Base-by-base conservation (phyloP, 1,284 basidiomycete genomes). In the Cutaneotrichosporon sp. region DNA sequence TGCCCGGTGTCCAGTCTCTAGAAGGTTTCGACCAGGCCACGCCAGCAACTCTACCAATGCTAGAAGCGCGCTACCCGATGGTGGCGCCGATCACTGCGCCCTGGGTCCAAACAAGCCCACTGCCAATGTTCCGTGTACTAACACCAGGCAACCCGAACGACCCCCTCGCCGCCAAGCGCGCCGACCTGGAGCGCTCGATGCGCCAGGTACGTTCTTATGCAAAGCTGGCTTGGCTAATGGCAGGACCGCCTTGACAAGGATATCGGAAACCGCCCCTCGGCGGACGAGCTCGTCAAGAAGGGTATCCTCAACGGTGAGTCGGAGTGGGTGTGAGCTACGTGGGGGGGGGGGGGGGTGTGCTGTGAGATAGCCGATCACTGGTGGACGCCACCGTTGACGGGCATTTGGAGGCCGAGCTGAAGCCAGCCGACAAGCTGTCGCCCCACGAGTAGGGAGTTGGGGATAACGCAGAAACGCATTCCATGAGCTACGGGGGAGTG, bases 181-280 rank as follows among this genome's bases (percentile, higher is more conserved):
- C 82, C 52, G 81, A 81, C 54, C 74, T 89, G 49, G 79, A 85
- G 69, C 77, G 82, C 54, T 81, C 82, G 32, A 85, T 85, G 71
- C 79, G 86, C 35, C n/a, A 11, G 8, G 46, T 47, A 31, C 7
- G 29, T 44, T 16, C 4, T 43, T 14, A 9, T 22, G 19, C 29
- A 9, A 31, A 7, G 38, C 22, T 20, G 25, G 32, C 17, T 33
- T 11, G 5, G n/a, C 35, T 47, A 25, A 47, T 26, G n/a, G 3
- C 64, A 86, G 84, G 81, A 88, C 72, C 84, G 82, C 66, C 79
- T 90, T 41, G 83, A 82, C 51, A 80, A 83, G 51, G 81, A 81
- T 6, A 76, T 89, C 46, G 80, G 81, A 53, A 72, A 80, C 44
- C 79, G 86, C 48, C 86, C 86, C 10, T 79, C 81, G 58, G 76